A percentile compares a stretch with the other conserved stretches of the same genome.
These are phyloP conservation scores for Globisporangium paddicum DNA, from an alignment of 352 stramenopile genomes.

Conservation along the genomic window DNA sequence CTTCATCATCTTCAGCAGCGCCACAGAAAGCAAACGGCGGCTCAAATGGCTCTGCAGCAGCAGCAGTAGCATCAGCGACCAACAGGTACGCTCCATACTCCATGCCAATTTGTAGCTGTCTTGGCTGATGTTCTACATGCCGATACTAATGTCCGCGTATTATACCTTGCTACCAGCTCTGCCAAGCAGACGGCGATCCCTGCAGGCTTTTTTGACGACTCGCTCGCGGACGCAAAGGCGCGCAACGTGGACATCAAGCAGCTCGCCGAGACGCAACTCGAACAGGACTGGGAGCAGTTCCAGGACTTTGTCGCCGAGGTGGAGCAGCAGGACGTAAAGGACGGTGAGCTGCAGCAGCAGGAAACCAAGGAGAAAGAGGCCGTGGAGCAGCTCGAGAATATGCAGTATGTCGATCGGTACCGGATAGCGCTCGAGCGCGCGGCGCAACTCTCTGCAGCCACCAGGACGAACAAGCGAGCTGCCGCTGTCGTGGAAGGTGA, in stretches of 20 bases:
- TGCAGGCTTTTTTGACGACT: slow-evolving; percentile 48
- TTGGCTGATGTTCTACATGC: too few species aligned
- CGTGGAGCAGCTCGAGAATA: slow-evolving; percentile 55
- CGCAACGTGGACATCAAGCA: slow-evolving; percentile 42
- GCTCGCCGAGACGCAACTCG: slow-evolving; percentile 32
- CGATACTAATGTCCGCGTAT: not conserved
- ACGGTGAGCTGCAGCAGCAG: slow-evolving; percentile 27
- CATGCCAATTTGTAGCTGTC: too few species aligned
- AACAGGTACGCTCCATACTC: not conserved
- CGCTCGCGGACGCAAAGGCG: slow-evolving; percentile 41
- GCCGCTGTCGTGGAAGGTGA: not conserved
- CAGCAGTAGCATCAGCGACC: not conserved
- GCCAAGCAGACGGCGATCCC: slow-evolving; percentile 15
- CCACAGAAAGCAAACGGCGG: not conserved
- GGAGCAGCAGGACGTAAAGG: slow-evolving; percentile 34
- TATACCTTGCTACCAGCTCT: not conserved
- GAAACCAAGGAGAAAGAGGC: slow-evolving; percentile 41
- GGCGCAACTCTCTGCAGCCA: slow-evolving; percentile 10
- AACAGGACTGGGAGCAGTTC: slow-evolving; percentile 57
- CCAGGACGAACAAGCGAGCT: slow-evolving; percentile 19
- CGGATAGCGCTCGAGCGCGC: slow-evolving; percentile 43
- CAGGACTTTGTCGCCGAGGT: slow-evolving; percentile 54
- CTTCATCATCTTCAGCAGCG: not conserved
- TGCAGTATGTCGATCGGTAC: slow-evolving; percentile 65
- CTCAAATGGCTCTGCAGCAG: not conserved